Evolutionary conservation across 2,329 filamentous ascomycete species (phyloP).

Genomic region (Aspergillus thermomutatus): DNA sequence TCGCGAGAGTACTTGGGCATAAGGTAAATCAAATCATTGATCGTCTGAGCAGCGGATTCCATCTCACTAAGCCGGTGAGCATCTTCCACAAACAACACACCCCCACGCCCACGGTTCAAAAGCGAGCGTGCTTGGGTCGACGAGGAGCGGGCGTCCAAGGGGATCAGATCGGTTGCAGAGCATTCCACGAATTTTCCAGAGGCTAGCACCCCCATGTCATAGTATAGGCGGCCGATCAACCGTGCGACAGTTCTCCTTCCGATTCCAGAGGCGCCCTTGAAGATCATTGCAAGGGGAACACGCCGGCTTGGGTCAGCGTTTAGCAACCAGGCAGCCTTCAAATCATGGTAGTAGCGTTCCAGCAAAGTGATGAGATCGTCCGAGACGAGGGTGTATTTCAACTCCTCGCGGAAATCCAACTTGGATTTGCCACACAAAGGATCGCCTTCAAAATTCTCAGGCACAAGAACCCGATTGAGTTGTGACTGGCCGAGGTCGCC

Average conservation of each 20-base stretch:
- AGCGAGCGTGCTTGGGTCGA: conserved; percentile 9
- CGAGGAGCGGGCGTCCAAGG: conserved; percentile 2
- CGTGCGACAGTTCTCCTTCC: conserved; percentile 16
- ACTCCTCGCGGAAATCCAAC: conserved; percentile 12
- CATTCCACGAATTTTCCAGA: conserved; percentile 12
- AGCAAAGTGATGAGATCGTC: conserved; percentile 16
- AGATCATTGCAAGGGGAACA: conserved; percentile 15
- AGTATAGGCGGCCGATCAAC: conserved; percentile 15
- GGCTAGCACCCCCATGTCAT: conserved; percentile 18
- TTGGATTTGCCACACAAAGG: conserved; percentile 5
- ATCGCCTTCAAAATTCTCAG: conserved; percentile 11
- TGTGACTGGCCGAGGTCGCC: background rate
- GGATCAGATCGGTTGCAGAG: conserved; percentile 13
- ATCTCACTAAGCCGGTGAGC: conserved; percentile 15
- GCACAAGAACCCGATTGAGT: conserved; percentile 10
- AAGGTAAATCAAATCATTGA: conserved; percentile 17
- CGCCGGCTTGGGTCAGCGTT: conserved; percentile 11
- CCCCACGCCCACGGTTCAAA: conserved; percentile 12
- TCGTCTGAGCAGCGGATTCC: conserved; percentile 7
- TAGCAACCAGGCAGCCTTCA: conserved; percentile 18
- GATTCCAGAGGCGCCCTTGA: conserved; percentile 18
- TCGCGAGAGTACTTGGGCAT: conserved; percentile 11
- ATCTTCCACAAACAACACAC: conserved; percentile 17
- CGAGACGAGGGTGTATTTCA: conserved; percentile 15
- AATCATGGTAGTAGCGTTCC: conserved; percentile 17